Evolutionary conservation across 768 basidiomycete genomes (phyloP).

Genomic region (Asterophora parasitica): DNA sequence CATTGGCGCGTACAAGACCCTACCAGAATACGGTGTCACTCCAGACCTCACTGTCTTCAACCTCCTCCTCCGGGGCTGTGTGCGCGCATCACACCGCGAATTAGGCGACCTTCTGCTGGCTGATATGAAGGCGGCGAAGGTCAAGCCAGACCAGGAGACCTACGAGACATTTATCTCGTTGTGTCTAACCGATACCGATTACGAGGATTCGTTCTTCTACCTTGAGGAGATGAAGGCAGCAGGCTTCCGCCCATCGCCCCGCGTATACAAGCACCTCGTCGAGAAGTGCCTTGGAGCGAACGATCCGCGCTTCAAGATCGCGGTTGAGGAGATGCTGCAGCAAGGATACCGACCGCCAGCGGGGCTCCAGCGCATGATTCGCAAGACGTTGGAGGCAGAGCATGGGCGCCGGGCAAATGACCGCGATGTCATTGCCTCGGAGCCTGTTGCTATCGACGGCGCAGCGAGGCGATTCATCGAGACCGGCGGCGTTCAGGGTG

Average conservation of each 20-base stretch:
- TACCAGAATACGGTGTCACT: conserved; percentile 45
- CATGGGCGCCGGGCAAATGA: neutral
- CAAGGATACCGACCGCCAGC: conserved; percentile 41
- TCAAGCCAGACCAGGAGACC: conserved; percentile 55
- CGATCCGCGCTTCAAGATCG: conserved; percentile 62
- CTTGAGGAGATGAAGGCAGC: conserved; percentile 82
- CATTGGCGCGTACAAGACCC: conserved; percentile 68
- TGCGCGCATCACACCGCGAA: conserved; percentile 50
- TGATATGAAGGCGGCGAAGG: conserved; percentile 56
- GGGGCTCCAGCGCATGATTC: conserved; percentile 15
- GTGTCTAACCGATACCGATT: conserved; percentile 63
- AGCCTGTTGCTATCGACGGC: conserved; percentile 17
- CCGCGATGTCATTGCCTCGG: neutral
- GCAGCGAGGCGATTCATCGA: conserved; percentile 28
- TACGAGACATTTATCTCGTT: conserved; percentile 67
- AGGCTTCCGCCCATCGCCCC: conserved; percentile 45
- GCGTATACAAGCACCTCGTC: conserved; percentile 57
- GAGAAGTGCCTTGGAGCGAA: conserved; percentile 48
- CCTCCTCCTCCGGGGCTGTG: conserved; percentile 60
- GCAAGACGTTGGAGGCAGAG: neutral
- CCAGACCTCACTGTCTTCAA: conserved; percentile 70
- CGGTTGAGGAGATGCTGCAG: conserved; percentile 67
- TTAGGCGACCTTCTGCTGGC: conserved; percentile 64
- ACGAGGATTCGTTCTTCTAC: conserved; percentile 87
- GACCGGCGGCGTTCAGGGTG: conserved; percentile 24